A percentile compares a stretch with the other conserved stretches of the same genome.
phyloP scores from a whole-genome alignment of 1,284 basidiomycete species.

The Prillingera fragicola region DNA sequence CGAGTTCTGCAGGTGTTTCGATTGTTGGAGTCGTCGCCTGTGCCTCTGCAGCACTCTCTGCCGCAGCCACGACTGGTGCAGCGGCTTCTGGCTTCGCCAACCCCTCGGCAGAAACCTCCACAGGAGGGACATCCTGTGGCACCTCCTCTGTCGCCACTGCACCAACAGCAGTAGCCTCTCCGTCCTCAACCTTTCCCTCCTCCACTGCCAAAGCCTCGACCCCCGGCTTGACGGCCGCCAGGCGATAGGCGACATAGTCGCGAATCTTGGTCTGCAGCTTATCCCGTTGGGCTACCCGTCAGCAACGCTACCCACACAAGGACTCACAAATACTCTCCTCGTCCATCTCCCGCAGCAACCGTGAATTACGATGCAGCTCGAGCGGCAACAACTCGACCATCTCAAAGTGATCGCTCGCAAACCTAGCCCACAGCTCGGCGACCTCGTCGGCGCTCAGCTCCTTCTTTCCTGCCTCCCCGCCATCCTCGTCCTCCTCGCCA shows the following conservation, averaged over 20 bases:
- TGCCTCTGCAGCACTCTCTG: too few relatives aligned
- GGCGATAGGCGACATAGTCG: slow-evolving; percentile 28
- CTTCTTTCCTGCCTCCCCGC: background rate
- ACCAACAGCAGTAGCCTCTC: background rate
- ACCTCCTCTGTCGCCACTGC: background rate
- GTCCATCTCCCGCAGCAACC: slow-evolving; percentile 75
- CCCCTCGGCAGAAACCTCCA: too few relatives aligned
- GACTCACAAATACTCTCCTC: slow-evolving; percentile 61
- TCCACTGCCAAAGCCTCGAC: background rate
- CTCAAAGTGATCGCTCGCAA: slow-evolving; percentile 74
- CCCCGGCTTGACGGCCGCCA: too few relatives aligned
- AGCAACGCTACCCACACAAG: background rate
- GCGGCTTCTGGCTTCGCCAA: too few relatives aligned
- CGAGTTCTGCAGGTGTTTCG: too few relatives aligned
- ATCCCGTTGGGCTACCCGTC: slow-evolving; percentile 32
- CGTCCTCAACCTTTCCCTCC: background rate
- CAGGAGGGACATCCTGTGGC: too few relatives aligned
- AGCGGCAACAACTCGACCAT: slow-evolving; percentile 80
- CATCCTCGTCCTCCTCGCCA: slow-evolving; percentile 5
- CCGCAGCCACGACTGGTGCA: too few relatives aligned
- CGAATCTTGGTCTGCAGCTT: slow-evolving; percentile 35
- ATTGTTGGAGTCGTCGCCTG: too few relatives aligned
- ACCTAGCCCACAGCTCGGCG: slow-evolving; percentile 63
- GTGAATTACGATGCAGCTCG: slow-evolving; percentile 71
- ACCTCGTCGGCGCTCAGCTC: slow-evolving; percentile 27